Percentiles rank a stretch among this genome's conserved stretches.
Conservation (phyloP, 2,329 filamentous ascomycete species). For the Gremmenia infestans region DNA sequence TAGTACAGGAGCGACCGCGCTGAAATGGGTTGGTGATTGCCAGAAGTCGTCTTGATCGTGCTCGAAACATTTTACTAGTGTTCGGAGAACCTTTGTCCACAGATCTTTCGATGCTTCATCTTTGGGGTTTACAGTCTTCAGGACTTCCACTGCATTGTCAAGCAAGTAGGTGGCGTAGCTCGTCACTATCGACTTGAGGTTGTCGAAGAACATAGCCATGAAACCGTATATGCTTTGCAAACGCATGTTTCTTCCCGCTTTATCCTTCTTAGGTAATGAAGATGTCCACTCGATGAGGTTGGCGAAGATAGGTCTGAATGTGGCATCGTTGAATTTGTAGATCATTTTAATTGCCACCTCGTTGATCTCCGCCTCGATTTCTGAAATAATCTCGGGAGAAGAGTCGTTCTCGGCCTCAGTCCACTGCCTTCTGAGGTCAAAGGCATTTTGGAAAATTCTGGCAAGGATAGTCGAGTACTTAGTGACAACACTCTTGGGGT, state of each 20-base stretch:
- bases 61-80: slow-evolving; percentile 71
- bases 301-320: slow-evolving; percentile 87
- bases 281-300: slow-evolving; percentile 79
- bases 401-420: slow-evolving; percentile 39
- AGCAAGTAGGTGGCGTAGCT: slow-evolving; percentile 83
- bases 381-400: slow-evolving; percentile 43
- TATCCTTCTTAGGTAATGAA: slow-evolving; percentile 57
- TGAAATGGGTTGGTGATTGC: slow-evolving; percentile 86
- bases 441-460: slow-evolving; percentile 52
- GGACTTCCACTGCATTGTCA: slow-evolving; percentile 64
- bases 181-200: slow-evolving; percentile 89
- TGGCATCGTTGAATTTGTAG: slow-evolving; percentile 91
- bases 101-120: slow-evolving; percentile 52
- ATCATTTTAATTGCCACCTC: slow-evolving; percentile 81
- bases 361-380: slow-evolving; percentile 62
- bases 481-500: slow-evolving; percentile 71
- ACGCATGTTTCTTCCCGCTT: slow-evolving; percentile 52
- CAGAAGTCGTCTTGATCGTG: slow-evolving; percentile 95
- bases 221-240: slow-evolving; percentile 79
- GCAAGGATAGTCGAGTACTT: slow-evolving; percentile 71
- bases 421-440: slow-evolving; percentile 62
- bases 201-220: slow-evolving; percentile 72
- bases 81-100: slow-evolving; percentile 64
- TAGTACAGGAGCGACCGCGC: slow-evolving; percentile 63
- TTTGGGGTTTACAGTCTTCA: slow-evolving; percentile 43